Base-by-base conservation (phyloP, 768 basidiomycete genomes). In the Daedalea quercina region DNA sequence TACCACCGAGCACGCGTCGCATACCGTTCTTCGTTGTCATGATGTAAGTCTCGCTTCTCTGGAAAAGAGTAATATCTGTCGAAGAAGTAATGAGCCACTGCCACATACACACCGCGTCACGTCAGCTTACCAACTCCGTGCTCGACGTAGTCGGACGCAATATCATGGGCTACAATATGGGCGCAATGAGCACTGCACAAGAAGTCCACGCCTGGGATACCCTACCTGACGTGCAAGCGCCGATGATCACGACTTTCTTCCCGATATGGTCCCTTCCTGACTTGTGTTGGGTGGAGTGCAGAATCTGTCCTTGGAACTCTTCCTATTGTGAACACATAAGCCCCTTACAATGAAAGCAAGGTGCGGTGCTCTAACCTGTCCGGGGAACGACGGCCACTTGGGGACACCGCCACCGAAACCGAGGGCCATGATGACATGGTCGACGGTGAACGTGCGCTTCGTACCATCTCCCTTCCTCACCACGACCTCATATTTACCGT, bases 191-290 rank as follows among this genome's bases (percentile, higher is more conserved):
- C n/a, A 28, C 43, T 4, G 28, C 28, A 31, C 20, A 52, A 24
- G 22, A 51, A n/a, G 6, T n/a, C n/a, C n/a, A n/a, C 37, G 41
- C 26, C 40, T 37, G 19, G 3, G n/a, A 11, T 20, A 40, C 26
- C 25, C 13, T 53, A 75, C 77, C 75, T 1, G 80, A 84, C 11
- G 83, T 85, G 49, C 80, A 80, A 13, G 85, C 74, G 1, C 87
- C 87, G 3, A 89, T 68, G 1, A 90, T 79, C 3, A 82, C 72
- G 0, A 87, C 84, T 60, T 82, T 89, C 69, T 88, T 88, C 13
- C 84, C 87, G 1, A 63, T 43, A 57, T 82, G 81, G 37, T 81
- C 80, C 11, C 70, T 66, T 0, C 82, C 82, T n/a, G 64, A 70
- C 37, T 75, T 73, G 64, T 87, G 80, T 24, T 74, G 61, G 4